A percentile compares a stretch with the other conserved stretches of the same genome.
Conservation (phyloP, 805 yeast genomes). For the Zygotorulaspora sp. region DNA sequence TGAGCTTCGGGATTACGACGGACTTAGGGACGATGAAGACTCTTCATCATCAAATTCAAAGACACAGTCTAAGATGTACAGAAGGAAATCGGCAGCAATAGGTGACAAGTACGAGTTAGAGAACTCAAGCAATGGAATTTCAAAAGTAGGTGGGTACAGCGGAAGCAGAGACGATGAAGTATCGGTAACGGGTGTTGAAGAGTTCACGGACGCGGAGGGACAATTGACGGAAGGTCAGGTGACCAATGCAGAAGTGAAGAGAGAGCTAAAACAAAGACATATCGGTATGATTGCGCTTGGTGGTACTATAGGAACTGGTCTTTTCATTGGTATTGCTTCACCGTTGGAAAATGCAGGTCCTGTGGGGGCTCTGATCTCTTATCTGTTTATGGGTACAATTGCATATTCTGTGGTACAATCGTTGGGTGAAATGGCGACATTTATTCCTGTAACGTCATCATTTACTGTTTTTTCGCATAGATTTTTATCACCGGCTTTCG, state of each 20-base stretch:
- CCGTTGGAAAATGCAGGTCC: conserved; percentile 63
- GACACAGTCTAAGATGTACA: neutral
- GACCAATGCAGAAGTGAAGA: conserved; percentile 44
- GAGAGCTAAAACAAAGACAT: conserved; percentile 62
- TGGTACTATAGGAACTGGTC: conserved; percentile 77
- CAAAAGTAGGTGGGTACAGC: conserved; percentile 6
- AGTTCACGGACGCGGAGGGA: conserved; percentile 3
- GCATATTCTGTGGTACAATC: conserved; percentile 66
- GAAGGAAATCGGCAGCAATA: neutral
- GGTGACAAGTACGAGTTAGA: neutral
- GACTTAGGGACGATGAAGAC: conserved; percentile 4
- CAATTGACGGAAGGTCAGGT: conserved; percentile 21
- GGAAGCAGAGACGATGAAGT: neutral
- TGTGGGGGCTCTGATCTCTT: conserved; percentile 60
- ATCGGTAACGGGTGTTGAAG: conserved; percentile 3
- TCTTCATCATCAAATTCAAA: conserved; percentile 5
- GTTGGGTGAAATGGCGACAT: conserved; percentile 78
- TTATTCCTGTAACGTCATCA: conserved; percentile 61
- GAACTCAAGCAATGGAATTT: conserved; percentile 1
- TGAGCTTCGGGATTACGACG: conserved; percentile 4
- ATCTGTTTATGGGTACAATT: conserved; percentile 59
- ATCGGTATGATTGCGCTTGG: conserved; percentile 74
- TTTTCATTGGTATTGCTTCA: conserved; percentile 59
- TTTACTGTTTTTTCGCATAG: conserved; percentile 66
- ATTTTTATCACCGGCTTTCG: conserved; percentile 65